phyloP scores from a whole-genome alignment of 345 rosid species.

The Erysimum cheiranthoides region DNA sequence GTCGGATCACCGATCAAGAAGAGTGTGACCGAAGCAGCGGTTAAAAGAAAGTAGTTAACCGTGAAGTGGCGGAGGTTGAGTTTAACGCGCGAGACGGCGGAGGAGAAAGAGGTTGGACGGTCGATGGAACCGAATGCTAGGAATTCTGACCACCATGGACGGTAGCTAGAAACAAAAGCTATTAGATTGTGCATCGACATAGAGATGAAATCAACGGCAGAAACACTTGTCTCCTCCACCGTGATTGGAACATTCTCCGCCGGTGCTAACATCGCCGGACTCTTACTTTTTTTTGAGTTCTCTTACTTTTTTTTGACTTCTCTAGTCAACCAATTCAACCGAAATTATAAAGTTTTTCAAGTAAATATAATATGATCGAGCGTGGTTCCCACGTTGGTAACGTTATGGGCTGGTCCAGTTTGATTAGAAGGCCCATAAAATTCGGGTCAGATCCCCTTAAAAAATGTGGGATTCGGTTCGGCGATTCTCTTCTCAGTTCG shows the following conservation, averaged over 20 bases:
- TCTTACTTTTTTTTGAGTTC: no score
- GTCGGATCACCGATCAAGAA: constrained; percentile 40
- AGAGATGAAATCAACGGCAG: constrained; percentile 44
- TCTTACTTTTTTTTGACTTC: no score
- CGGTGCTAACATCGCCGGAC: constrained; percentile 36
- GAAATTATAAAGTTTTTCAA: not conserved
- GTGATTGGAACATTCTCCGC: constrained; percentile 14
- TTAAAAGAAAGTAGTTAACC: constrained; percentile 51
- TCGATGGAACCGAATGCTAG: constrained; percentile 43
- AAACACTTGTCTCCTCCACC: constrained; percentile 22
- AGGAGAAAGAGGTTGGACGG: constrained; percentile 45
- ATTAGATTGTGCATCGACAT: constrained; percentile 54
- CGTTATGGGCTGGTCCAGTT: constrained; percentile 9
- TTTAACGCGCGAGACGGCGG: constrained; percentile 39
- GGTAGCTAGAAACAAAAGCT: constrained; percentile 47
- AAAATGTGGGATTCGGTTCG: not conserved
- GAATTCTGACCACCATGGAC: constrained; percentile 60
- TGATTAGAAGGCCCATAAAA: not conserved
- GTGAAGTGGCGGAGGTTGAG: constrained; percentile 46
- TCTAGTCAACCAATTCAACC: constrained; percentile 28
- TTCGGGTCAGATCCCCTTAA: constrained; percentile 24
- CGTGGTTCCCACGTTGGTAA: constrained; percentile 29
- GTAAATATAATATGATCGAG: no score
- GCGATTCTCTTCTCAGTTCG: constrained; percentile 17
- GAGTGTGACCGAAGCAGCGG: constrained; percentile 32